phyloP scores from a whole-genome alignment of 805 yeast genomes.

The Hanseniaspora vineae region DNA sequence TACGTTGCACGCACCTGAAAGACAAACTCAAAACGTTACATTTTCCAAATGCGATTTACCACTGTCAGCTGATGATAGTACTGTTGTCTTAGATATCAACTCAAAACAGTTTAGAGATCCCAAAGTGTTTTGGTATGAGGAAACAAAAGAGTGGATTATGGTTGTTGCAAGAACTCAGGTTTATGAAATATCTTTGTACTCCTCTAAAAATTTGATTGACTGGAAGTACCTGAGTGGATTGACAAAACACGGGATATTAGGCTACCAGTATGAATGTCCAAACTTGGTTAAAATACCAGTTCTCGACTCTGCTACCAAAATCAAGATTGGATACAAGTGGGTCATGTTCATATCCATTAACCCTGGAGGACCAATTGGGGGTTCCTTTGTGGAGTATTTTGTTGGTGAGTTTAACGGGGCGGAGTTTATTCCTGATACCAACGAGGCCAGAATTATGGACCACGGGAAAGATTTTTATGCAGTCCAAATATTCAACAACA shows the following conservation, averaged over 20 bases:
- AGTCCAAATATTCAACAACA: slow-evolving; percentile 23
- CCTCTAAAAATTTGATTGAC: slow-evolving; percentile 16
- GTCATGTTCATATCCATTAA: slow-evolving; percentile 28
- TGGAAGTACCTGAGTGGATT: slow-evolving; percentile 22
- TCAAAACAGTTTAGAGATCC: slow-evolving; percentile 25
- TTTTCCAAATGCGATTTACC: not conserved
- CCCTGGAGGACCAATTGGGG: slow-evolving; percentile 31
- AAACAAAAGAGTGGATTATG: slow-evolving; percentile 22
- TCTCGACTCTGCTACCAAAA: slow-evolving; percentile 8
- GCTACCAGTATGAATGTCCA: slow-evolving; percentile 32
- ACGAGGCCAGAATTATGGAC: slow-evolving; percentile 22
- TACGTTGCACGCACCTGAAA: slow-evolving; percentile 18
- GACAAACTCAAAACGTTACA: slow-evolving; percentile 10
- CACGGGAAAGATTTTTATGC: slow-evolving; percentile 30
- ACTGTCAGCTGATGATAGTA: slow-evolving; percentile 16
- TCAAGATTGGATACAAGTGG: slow-evolving; percentile 19
- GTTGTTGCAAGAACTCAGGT: slow-evolving; percentile 20
- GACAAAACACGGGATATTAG: slow-evolving; percentile 18
- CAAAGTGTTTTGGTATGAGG: slow-evolving; percentile 25
- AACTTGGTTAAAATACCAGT: slow-evolving; percentile 24
- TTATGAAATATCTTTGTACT: slow-evolving; percentile 18
- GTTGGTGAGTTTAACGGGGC: slow-evolving; percentile 30
- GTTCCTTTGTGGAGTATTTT: slow-evolving; percentile 28
- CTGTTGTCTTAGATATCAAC: slow-evolving; percentile 23
- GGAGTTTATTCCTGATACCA: slow-evolving; percentile 22